Conservation (phyloP, 129 eudicot genomes). For the Lonicera japonica region DNA sequence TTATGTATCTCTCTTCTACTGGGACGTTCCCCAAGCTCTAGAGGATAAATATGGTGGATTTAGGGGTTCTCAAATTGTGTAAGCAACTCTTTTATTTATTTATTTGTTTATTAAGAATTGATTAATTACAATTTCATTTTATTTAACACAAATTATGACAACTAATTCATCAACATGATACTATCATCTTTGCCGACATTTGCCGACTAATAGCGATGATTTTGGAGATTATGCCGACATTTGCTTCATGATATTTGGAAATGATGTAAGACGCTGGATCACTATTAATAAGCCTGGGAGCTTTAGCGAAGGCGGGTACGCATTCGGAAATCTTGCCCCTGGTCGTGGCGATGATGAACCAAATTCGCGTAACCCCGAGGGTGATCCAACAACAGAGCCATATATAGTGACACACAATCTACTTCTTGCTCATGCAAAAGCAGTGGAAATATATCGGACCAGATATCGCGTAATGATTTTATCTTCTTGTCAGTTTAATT, state of each 20-base stretch:
- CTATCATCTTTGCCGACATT: too few species aligned
- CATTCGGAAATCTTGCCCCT: background rate
- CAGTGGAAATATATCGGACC: background rate
- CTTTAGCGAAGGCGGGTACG: background rate
- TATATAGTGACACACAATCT: constrained; percentile 7
- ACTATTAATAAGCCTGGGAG: background rate
- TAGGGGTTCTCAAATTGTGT: background rate
- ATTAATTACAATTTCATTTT: too few species aligned
- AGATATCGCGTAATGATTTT: background rate
- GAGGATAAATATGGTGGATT: background rate
- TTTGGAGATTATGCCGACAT: constrained; percentile 4
- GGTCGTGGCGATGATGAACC: background rate
- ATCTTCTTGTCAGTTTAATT: background rate
- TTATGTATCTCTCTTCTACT: background rate
- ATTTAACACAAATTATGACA: too few species aligned
- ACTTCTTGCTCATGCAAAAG: constrained; percentile 6
- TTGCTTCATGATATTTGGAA: constrained; percentile 5
- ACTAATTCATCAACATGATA: too few species aligned
- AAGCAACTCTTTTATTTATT: background rate
- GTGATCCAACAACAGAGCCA: constrained; percentile 1
- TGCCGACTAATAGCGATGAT: background rate
- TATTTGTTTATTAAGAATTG: too few species aligned
- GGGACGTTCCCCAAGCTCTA: background rate
- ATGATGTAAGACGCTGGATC: constrained; percentile 2
- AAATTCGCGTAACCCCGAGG: too few species aligned